Percentiles rank a stretch among this genome's conserved stretches.
Evolutionary conservation across 768 basidiomycete genomes (phyloP).

Genomic region (Xerocomellus intermedius): DNA sequence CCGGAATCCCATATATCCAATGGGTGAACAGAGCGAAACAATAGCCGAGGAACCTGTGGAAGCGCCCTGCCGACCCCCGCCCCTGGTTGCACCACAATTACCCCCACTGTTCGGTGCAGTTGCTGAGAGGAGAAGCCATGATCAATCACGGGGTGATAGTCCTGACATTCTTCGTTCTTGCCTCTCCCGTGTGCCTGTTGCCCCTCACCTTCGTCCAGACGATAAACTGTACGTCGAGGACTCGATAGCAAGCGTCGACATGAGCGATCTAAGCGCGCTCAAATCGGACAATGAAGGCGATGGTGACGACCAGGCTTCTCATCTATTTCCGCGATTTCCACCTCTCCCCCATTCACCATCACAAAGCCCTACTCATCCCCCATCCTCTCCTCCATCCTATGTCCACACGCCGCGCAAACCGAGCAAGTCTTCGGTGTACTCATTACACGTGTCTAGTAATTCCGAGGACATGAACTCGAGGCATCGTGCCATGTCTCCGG

Average conservation of each 20-base stretch:
- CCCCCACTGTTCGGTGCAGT: constrained; percentile 6
- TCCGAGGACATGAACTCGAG: constrained; percentile 6
- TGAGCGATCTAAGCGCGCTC: constrained; percentile 32
- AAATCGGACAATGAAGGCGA: constrained; percentile 30
- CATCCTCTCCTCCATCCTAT: constrained; percentile 13
- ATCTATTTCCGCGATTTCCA: constrained; percentile 28
- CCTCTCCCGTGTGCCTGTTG: constrained; percentile 12
- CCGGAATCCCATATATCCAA: constrained; percentile 20
- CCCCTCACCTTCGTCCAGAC: neutral
- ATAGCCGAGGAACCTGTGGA: constrained; percentile 22
- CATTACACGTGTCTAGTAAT: constrained; percentile 11
- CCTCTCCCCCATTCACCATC: constrained; percentile 19
- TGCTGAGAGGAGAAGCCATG: constrained; percentile 6
- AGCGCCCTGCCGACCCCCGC: neutral
- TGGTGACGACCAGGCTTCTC: constrained; percentile 22
- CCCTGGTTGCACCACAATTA: neutral
- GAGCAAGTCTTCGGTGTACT: constrained; percentile 15
- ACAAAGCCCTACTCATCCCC: constrained; percentile 5
- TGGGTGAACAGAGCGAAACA: constrained; percentile 5
- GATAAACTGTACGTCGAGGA: constrained; percentile 16
- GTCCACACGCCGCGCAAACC: constrained; percentile 25
- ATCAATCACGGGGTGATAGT: constrained; percentile 14
- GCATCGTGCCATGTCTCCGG: constrained; percentile 34
- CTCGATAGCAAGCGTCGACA: constrained; percentile 30
- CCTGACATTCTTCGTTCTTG: constrained; percentile 23